These are phyloP conservation scores for Ceratobasidium sp. DNA, from an alignment of 1,284 basidiomycete species.

Conservation along the genomic window DNA sequence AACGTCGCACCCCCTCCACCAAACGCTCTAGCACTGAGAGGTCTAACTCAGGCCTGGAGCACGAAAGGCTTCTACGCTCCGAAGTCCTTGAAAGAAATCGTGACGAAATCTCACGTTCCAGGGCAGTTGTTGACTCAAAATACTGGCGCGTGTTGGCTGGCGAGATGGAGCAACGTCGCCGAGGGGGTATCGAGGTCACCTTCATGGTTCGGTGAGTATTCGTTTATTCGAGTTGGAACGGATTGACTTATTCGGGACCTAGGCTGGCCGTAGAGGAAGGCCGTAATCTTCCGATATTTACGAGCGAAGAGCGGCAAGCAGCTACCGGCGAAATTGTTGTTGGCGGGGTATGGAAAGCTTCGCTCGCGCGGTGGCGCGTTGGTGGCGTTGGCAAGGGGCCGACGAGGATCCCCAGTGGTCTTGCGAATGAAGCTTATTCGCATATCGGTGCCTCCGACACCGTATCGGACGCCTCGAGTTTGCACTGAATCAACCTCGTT, in stretches of 20 bases:
- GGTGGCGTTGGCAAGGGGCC: conserved; percentile 27
- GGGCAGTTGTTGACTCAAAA: conserved; percentile 23
- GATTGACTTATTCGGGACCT: background rate
- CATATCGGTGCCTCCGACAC: background rate
- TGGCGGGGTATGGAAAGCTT: conserved; percentile 26
- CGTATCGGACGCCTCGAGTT: conserved; percentile 25
- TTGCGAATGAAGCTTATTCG: conserved; percentile 12
- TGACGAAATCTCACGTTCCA: conserved; percentile 12
- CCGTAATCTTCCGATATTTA: conserved; percentile 27
- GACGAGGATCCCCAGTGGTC: conserved; percentile 24
- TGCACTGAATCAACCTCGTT: background rate
- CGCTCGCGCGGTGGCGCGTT: conserved; percentile 28
- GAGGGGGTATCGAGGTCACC: conserved; percentile 16
- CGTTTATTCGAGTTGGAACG: background rate
- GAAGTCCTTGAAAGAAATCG: conserved; percentile 6
- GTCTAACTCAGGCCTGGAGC: background rate
- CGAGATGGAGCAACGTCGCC: conserved; percentile 29
- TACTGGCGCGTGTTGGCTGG: conserved; percentile 32
- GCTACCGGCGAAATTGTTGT: conserved; percentile 26
- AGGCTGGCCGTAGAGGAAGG: conserved; percentile 30
- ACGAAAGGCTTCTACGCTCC: background rate
- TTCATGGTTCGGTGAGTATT: conserved; percentile 31
- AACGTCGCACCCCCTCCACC: background rate
- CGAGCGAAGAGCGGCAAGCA: conserved; percentile 34
- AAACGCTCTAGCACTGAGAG: background rate